These are phyloP conservation scores for Neoboletus magnificus DNA, from an alignment of 768 basidiomycete genomes.

Conservation along the genomic window DNA sequence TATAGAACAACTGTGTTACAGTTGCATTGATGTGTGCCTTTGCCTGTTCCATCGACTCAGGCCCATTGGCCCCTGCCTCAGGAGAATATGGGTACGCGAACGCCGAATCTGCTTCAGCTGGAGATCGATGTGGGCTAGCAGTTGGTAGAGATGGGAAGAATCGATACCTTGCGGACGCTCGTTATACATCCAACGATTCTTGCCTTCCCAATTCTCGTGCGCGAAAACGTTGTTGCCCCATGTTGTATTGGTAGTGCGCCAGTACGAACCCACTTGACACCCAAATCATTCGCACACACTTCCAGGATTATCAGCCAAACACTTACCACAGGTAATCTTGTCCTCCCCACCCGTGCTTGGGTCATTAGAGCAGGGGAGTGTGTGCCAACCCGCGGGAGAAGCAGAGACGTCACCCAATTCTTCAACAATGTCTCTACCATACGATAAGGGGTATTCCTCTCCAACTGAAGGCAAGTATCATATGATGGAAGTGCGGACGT, in stretches of 20 bases:
- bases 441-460: slow-evolving; percentile 9
- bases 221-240: slow-evolving; percentile 92
- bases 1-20: slow-evolving; percentile 87
- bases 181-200: slow-evolving; percentile 62
- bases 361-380: slow-evolving; percentile 69
- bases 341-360: slow-evolving; percentile 38
- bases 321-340: slow-evolving; percentile 8
- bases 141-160: background rate
- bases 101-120: background rate
- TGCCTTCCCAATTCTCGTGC: slow-evolving; percentile 90
- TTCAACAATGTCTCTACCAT: slow-evolving; percentile 38
- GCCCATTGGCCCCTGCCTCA: slow-evolving; percentile 42
- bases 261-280: slow-evolving; percentile 35
- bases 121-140: background rate
- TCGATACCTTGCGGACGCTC: slow-evolving; percentile 64
- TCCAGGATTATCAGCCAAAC: background rate
- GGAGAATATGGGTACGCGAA: slow-evolving; percentile 59
- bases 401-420: slow-evolving; percentile 76
- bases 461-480: background rate
- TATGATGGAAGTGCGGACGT: background rate
- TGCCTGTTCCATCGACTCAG: slow-evolving; percentile 65
- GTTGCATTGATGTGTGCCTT: slow-evolving; percentile 83
- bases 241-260: slow-evolving; percentile 73
- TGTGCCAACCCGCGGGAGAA: slow-evolving; percentile 90
- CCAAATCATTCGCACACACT: background rate